Evolutionary conservation across 225 moss, liverwort and hornwort genomes (phyloP), one percentile per base, ranked within the genome.

Genomic region (Pseudisothecium myosuroides): DNA sequence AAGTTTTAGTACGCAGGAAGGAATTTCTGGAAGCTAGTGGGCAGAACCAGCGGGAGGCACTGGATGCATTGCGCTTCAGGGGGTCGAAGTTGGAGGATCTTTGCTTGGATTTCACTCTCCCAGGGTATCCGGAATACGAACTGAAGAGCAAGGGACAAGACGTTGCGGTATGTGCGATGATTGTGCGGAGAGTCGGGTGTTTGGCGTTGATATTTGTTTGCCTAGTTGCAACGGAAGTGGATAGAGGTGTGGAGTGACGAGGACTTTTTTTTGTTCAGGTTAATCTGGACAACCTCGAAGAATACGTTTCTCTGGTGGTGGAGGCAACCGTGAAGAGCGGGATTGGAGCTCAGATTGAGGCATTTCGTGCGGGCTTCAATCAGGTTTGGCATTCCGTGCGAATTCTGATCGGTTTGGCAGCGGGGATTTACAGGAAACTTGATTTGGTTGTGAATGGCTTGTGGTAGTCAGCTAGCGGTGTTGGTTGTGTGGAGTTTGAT

Each of bases 81-180:
- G 96, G 91, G 36, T 90, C 92, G 28, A 95, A 80, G 87, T 87
- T 99, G 85, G 96, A 97, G 91, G 99, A 97, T 89, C 95, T 99
- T 58, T 99, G 91, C 88, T 83, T 99, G 64, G 97, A 99, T 89
- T 99, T 99, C 85, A 99, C 99, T 84, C 96, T 99, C 85, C 97
- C 99, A 88, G 99, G 99, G 34, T 95, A 94, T 88, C 95, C 96
- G 26, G 97, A 95, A 13, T 96, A 94, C 32, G 90, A 84, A 80
- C 92, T 99, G 90, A 96, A 94, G 90, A 86, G 91, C 71, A 90
- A 92, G 24, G 99, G 99, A 86, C 93, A 89, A 82, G 93, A 96
- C 34, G 63, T 90, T n/a, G 88, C 87, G 96, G 99, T 99, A 94
- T 22, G 89, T 87, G 36, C 54, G 80, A 66, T 60, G 59, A 37